A percentile compares a stretch with the other conserved stretches of the same genome.
Evolutionary conservation across 2,329 filamentous ascomycete genomes (phyloP).

Genomic region (Fusarium phyllophilum): DNA sequence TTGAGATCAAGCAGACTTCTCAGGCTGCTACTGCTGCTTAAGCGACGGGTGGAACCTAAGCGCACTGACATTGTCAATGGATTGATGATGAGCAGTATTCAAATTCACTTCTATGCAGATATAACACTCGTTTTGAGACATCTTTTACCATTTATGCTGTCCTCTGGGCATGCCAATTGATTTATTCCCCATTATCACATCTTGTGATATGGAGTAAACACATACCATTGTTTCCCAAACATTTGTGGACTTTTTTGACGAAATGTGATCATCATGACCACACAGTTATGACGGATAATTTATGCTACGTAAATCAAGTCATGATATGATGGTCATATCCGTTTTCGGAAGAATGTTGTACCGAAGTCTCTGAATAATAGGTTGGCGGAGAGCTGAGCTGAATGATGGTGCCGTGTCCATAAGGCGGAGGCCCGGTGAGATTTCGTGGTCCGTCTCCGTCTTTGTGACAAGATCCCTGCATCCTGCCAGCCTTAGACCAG

Average conservation of each 20-base stretch:
- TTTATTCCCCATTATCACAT: constrained; percentile 12
- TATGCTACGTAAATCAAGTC: background rate
- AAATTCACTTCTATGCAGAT: constrained; percentile 36
- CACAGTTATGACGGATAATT: background rate
- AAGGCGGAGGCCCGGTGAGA: constrained; percentile 46
- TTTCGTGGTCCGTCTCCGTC: constrained; percentile 43
- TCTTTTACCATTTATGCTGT: constrained; percentile 28
- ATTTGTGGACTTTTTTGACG: background rate
- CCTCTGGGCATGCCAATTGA: constrained; percentile 37
- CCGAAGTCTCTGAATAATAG: background rate
- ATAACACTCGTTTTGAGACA: constrained; percentile 30
- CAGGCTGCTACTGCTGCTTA: constrained; percentile 46
- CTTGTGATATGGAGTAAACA: constrained; percentile 13
- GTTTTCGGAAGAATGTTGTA: constrained; percentile 10
- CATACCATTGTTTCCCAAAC: background rate
- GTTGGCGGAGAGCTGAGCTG: background rate
- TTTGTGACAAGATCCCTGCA: constrained; percentile 27
- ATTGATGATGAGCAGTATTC: constrained; percentile 18
- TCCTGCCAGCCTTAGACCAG: constrained; percentile 21
- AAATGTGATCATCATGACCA: background rate
- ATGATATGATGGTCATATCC: background rate
- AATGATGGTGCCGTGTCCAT: constrained; percentile 1
- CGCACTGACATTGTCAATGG: constrained; percentile 4
- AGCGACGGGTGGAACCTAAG: background rate
- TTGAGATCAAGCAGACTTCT: constrained; percentile 55